Evolutionary conservation across 495 filamentous ascomycete genomes (phyloP).

Genomic region (Neurospora sp.): DNA sequence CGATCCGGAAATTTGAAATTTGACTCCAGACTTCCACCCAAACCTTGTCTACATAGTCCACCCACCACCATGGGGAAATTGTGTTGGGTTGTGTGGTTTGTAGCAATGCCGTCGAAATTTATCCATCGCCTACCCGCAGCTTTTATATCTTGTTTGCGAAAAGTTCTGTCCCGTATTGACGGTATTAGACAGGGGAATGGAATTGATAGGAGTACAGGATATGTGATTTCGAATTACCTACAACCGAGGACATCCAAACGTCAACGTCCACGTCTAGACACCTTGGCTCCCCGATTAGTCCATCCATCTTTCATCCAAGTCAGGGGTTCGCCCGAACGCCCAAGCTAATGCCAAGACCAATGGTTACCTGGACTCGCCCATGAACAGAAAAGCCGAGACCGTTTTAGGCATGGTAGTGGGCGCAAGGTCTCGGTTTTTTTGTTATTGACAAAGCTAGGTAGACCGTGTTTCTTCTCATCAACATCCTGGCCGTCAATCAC

Average conservation of each 20-base stretch:
- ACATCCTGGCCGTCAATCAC: neutral
- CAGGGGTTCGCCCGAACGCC: neutral
- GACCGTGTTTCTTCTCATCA: neutral
- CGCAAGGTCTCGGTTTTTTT: too few relatives aligned
- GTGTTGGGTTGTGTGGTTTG: neutral
- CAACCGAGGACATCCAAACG: too few relatives aligned
- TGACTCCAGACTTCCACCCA: neutral
- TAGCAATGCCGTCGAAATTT: neutral
- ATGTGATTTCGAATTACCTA: neutral
- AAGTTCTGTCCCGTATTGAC: neutral
- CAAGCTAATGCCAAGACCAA: neutral
- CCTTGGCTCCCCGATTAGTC: neutral
- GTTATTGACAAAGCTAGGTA: too few relatives aligned
- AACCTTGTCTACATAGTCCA: neutral
- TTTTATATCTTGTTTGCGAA: neutral
- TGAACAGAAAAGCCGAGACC: too few relatives aligned
- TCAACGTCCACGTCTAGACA: neutral
- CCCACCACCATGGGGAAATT: neutral
- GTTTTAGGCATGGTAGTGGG: too few relatives aligned
- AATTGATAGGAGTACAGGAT: neutral
- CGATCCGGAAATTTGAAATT: neutral
- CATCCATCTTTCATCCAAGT: neutral
- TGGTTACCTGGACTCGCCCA: too few relatives aligned
- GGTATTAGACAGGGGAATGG: neutral
- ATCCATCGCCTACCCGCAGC: neutral